Evolutionary conservation across 768 basidiomycete genomes (phyloP).

Genomic region (Termitomyces sp.): DNA sequence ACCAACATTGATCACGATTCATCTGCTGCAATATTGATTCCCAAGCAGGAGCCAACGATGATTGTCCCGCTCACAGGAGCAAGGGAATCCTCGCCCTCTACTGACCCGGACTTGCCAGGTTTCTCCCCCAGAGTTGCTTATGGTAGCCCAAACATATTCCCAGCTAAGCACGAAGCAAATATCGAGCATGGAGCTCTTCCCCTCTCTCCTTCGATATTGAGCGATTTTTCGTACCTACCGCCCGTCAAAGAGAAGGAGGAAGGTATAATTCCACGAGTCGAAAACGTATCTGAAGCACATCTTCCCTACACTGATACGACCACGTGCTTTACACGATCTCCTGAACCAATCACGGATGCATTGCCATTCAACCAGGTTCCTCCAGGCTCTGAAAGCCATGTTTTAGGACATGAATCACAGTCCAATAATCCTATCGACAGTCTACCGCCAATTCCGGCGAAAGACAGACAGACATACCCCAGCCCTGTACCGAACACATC

Average conservation of each 20-base stretch:
- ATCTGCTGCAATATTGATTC: background rate
- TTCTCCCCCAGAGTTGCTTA: background rate
- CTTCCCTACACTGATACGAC: background rate
- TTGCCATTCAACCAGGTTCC: background rate
- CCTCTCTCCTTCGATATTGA: background rate
- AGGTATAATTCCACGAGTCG: background rate
- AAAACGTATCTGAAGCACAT: background rate
- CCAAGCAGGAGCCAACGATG: background rate
- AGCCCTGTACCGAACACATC: background rate
- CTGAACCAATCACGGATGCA: background rate
- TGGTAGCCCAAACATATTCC: background rate
- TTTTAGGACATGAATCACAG: background rate
- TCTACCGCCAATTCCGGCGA: background rate
- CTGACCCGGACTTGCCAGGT: background rate
- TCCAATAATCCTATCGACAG: background rate
- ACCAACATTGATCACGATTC: background rate
- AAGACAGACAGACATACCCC: background rate
- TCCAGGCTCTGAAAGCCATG: background rate
- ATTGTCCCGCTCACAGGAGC: background rate
- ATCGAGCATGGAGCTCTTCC: background rate
- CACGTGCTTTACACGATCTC: background rate
- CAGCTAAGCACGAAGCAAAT: background rate
- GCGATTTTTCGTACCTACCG: background rate
- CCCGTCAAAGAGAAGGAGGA: background rate
- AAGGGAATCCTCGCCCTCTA: background rate